Evolutionary conservation across 2,329 filamentous ascomycete genomes (phyloP).

Genomic region (Arthrobotrys sinensis): DNA sequence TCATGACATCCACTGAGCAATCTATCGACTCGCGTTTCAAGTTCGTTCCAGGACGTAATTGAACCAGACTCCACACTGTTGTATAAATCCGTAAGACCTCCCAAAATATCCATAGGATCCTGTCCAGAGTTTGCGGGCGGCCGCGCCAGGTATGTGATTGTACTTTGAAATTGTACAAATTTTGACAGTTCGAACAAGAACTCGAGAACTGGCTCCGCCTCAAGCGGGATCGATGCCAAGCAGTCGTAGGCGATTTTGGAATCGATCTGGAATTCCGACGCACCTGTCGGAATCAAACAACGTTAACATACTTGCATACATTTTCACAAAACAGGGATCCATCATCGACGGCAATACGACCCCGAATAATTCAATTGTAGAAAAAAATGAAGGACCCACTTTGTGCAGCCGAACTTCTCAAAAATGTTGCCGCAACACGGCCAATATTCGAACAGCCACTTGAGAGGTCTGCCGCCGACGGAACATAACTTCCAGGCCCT

Average conservation of each 20-base stretch:
- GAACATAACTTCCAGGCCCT: slow-evolving; percentile 35
- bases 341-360: not conserved
- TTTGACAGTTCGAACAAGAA: slow-evolving; percentile 53
- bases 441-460: slow-evolving; percentile 50
- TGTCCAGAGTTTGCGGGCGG: slow-evolving; percentile 53
- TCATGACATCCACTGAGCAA: slow-evolving; percentile 44
- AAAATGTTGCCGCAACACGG: slow-evolving; percentile 29
- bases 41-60: slow-evolving; percentile 47
- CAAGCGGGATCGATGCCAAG: slow-evolving; percentile 49
- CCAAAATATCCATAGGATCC: slow-evolving; percentile 55
- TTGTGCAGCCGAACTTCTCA: slow-evolving; percentile 14
- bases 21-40: slow-evolving; percentile 48
- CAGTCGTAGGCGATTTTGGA: slow-evolving; percentile 58
- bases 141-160: slow-evolving; percentile 44
- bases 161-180: slow-evolving; percentile 54
- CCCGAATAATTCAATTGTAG: not conserved
- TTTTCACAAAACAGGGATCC: not conserved
- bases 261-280: slow-evolving; percentile 37
- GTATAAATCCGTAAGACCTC: slow-evolving; percentile 40
- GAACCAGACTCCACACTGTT: slow-evolving; percentile 42
- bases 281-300: slow-evolving; percentile 25
- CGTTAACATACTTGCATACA: slow-evolving; percentile 26
- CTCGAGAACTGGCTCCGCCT: slow-evolving; percentile 13
- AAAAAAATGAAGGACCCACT: slow-evolving; percentile 31
- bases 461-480: slow-evolving; percentile 21